These are phyloP conservation scores for Dichomitus squalens DNA, from an alignment of 1,284 basidiomycete species.

Conservation along the genomic window DNA sequence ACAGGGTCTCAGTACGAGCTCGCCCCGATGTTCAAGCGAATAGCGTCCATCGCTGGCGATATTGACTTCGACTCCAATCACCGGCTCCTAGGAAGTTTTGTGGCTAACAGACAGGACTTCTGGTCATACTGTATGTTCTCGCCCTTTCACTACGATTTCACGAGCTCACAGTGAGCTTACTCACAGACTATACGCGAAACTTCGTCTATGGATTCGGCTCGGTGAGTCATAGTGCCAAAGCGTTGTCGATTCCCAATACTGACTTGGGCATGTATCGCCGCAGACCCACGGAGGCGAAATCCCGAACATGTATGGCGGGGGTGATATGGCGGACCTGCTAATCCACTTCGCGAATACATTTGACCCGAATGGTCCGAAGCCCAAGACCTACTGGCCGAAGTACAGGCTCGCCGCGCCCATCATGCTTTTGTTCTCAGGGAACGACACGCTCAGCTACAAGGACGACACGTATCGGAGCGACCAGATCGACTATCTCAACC, in stretches of 20 bases:
- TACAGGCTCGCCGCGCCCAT: conserved; percentile 41
- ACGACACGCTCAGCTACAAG: conserved; percentile 35
- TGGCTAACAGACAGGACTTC: too few relatives aligned
- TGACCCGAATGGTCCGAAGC: conserved; percentile 36
- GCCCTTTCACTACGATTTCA: too few relatives aligned
- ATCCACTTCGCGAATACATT: conserved; percentile 10
- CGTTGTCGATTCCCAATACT: not conserved
- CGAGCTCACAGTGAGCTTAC: too few relatives aligned
- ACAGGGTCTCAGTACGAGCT: conserved; percentile 52
- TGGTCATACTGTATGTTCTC: conserved; percentile 49
- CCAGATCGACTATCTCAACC: not conserved
- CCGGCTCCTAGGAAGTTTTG: too few relatives aligned
- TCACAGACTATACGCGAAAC: not conserved
- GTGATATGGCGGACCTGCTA: conserved; percentile 11
- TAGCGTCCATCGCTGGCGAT: conserved; percentile 36
- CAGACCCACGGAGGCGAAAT: conserved; percentile 8
- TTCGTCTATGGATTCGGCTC: conserved; percentile 24
- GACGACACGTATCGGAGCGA: conserved; percentile 44
- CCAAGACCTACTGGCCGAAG: conserved; percentile 45
- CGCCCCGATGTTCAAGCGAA: conserved; percentile 43
- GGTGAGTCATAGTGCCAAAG: conserved; percentile 48
- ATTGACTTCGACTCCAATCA: too few relatives aligned
- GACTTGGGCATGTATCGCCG: not conserved
- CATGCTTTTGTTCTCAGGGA: conserved; percentile 46
- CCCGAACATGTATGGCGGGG: conserved; percentile 7